Base-by-base conservation (phyloP, 208 protist genomes). In the Jaenimonas drosophilae region DNA sequence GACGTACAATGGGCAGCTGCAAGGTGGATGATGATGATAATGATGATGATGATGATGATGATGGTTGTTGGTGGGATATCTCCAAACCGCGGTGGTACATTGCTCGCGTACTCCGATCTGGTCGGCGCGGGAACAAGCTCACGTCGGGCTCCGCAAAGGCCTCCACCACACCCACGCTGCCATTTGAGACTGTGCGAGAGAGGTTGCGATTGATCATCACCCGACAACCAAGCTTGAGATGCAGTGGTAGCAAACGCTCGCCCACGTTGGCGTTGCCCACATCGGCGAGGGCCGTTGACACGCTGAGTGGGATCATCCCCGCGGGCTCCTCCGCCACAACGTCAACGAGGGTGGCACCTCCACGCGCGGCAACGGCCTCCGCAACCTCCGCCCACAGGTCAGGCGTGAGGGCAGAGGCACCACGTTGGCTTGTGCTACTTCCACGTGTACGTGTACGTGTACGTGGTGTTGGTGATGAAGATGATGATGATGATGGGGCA, bases 141-240 rank as follows among this genome's bases (percentile, higher is more conserved):
- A 46, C 25, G 46, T 87, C 77, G 1, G 83, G 81, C 25, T 52
- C 48, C 14, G 72, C 65, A 59, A 89, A 92, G 25, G 76, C 78
- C 70, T 91, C 83, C 3, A 95, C 85, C 17, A 84, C 54, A 25
- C 88, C 88, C 14, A 91, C 72, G 45, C 76, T 89, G 31, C 88
- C 88, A 37, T 95, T 93, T 19, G 77, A 89, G 24, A 95, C 76
- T 7, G 68, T 73, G 5, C 76, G 72, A 3, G 82, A 89, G 3
- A 95, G 64, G 60, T 95, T 95, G 42, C 84, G 79, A 44, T 76
- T 90, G 29, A 93, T 40, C 88, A 95, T 93, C 19, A 95, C 84
- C 0, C 80, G 88, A 33, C 75, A 86, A 20, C 88, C 88, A 14
- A 91, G 52, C 60, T 91, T 91, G 31, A 95, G 67, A 12, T 70